A percentile compares a stretch with the other conserved stretches of the same genome.
phyloP scores from a whole-genome alignment of 2,329 filamentous ascomycete genomes.

The Cladophialophora yegresii region DNA sequence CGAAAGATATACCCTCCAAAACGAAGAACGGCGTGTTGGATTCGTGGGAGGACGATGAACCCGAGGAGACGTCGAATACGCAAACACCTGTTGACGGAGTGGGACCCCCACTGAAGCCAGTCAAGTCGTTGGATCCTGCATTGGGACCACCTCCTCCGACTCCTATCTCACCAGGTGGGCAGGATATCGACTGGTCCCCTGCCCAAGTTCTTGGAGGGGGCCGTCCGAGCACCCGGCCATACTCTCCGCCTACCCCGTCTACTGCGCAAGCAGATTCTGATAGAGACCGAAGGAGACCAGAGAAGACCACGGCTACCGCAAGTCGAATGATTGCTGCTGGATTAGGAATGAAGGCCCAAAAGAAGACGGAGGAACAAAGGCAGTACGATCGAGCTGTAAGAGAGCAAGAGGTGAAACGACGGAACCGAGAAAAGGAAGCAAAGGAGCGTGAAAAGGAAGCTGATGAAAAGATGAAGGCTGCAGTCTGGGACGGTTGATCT shows the following conservation, averaged over 20 bases:
- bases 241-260: slow-evolving; percentile 22
- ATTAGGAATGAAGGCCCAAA: slow-evolving; percentile 76
- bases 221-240: slow-evolving; percentile 23
- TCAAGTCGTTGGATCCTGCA: slow-evolving; percentile 34
- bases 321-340: slow-evolving; percentile 86
- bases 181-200: slow-evolving; percentile 32
- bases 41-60: slow-evolving; percentile 64
- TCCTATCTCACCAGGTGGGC: slow-evolving; percentile 55
- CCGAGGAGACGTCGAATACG: slow-evolving; percentile 36
- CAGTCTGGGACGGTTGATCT: slow-evolving; percentile 69
- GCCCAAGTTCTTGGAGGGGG: slow-evolving; percentile 33
- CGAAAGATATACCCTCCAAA: slow-evolving; percentile 37
- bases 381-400: slow-evolving; percentile 75
- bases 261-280: slow-evolving; percentile 24
- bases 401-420: slow-evolving; percentile 78
- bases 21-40: slow-evolving; percentile 57
- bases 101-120: slow-evolving; percentile 23
- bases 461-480: slow-evolving; percentile 71
- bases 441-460: slow-evolving; percentile 65
- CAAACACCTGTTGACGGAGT: slow-evolving; percentile 29
- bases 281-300: slow-evolving; percentile 58
- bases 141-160: slow-evolving; percentile 64
- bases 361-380: slow-evolving; percentile 54
- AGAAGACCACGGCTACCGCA: slow-evolving; percentile 92
- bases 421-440: slow-evolving; percentile 70